Conservation (phyloP, 2,329 filamentous ascomycete genomes). For the Aureobasidium zeae region DNA sequence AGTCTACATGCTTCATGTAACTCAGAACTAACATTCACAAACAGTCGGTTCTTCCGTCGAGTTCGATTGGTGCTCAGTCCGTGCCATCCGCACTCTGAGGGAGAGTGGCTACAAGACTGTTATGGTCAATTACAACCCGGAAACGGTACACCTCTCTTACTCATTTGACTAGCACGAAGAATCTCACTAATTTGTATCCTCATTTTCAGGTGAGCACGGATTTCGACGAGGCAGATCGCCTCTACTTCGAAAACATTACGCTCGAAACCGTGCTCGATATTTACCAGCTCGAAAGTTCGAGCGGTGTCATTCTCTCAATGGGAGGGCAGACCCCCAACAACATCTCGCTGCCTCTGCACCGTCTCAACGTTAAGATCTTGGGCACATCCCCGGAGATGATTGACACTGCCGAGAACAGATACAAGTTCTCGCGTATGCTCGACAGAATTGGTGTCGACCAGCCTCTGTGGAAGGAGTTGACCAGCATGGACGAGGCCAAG, state of each 20-base stretch:
- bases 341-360: slow-evolving; percentile 81
- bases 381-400: slow-evolving; percentile 99
- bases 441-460: slow-evolving; percentile 93
- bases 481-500: slow-evolving; percentile 82
- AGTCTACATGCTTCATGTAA: too few species aligned
- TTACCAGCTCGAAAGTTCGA: slow-evolving; percentile 75
- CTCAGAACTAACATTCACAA: too few species aligned
- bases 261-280: slow-evolving; percentile 87
- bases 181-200: not conserved
- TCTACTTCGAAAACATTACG: slow-evolving; percentile 95
- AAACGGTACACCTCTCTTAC: too few species aligned
- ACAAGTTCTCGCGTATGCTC: slow-evolving; percentile 98
- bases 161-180: too few species aligned
- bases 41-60: slow-evolving; percentile 96
- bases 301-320: slow-evolving; percentile 87
- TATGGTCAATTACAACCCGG: slow-evolving; percentile 92
- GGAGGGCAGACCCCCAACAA: slow-evolving; percentile 97
- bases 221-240: slow-evolving; percentile 84
- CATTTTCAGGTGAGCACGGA: slow-evolving; percentile 47
- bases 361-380: slow-evolving; percentile 82
- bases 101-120: slow-evolving; percentile 82
- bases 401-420: slow-evolving; percentile 91
- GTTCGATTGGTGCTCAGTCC: slow-evolving; percentile 98
- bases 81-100: slow-evolving; percentile 82
- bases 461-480: slow-evolving; percentile 95